Evolutionary conservation across 2,329 filamentous ascomycete genomes (phyloP).

Genomic region (Fusarium sp.): DNA sequence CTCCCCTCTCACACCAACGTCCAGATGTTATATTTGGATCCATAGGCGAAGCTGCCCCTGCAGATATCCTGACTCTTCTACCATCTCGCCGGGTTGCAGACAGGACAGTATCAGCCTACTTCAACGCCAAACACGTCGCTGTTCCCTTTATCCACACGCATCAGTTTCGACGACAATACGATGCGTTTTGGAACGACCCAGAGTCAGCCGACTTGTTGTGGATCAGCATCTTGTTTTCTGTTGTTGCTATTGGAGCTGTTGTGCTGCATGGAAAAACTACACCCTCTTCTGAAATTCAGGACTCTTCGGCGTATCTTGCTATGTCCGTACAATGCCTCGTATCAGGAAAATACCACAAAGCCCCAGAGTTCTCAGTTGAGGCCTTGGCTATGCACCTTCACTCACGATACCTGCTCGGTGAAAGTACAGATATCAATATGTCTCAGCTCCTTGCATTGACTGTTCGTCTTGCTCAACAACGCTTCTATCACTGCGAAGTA

Average conservation of each 20-base stretch:
- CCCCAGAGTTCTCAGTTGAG: conserved; percentile 13
- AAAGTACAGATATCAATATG: background rate
- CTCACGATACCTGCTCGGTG: background rate
- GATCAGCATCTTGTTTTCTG: conserved; percentile 31
- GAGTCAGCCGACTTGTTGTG: conserved; percentile 2
- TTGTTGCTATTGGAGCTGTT: conserved; percentile 4
- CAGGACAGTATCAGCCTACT: conserved; percentile 12
- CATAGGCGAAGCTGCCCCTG: background rate
- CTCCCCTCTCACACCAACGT: background rate
- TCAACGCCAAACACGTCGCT: conserved; percentile 10
- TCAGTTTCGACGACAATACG: conserved; percentile 29
- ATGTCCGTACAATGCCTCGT: conserved; percentile 19
- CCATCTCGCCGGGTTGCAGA: conserved; percentile 18
- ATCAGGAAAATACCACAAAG: conserved; percentile 10
- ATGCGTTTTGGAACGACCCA: conserved; percentile 20
- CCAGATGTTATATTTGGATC: conserved; percentile 3
- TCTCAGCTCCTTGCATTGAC: background rate
- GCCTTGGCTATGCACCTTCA: conserved; percentile 22
- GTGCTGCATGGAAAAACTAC: background rate
- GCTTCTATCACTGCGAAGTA: conserved; percentile 9
- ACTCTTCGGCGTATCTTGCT: background rate
- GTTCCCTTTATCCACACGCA: conserved; percentile 23
- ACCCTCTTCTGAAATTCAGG: background rate
- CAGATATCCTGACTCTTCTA: conserved; percentile 9
- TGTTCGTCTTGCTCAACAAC: conserved; percentile 19